These are phyloP conservation scores for Paraconiothyrium brasiliense DNA, from an alignment of 2,329 filamentous ascomycete genomes.

Conservation along the genomic window DNA sequence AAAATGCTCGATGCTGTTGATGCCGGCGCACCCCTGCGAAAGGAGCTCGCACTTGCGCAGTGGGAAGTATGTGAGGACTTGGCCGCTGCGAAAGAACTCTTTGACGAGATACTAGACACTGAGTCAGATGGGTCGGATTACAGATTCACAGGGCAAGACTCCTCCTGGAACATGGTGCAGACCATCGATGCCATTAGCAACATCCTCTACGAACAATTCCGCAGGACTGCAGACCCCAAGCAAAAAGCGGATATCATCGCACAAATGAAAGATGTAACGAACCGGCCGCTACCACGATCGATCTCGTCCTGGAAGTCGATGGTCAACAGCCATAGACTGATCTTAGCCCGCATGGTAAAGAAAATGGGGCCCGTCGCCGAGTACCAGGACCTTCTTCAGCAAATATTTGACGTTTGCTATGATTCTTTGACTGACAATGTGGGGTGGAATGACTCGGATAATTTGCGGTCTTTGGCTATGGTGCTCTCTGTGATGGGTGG, in stretches of 20 bases:
- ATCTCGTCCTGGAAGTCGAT: constrained; percentile 9
- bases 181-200: background rate
- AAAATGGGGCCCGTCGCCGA: constrained; percentile 1
- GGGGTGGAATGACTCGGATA: constrained; percentile 22
- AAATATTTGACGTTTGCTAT: constrained; percentile 2
- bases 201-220: constrained; percentile 10
- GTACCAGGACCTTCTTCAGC: constrained; percentile 3
- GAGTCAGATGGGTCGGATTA: background rate
- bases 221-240: background rate
- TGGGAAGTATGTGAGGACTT: background rate
- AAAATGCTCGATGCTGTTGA: constrained; percentile 9
- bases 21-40: constrained; percentile 4
- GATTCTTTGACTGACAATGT: constrained; percentile 5
- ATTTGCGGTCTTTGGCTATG: constrained; percentile 26
- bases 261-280: background rate
- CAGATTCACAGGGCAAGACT: background rate
- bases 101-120: background rate
- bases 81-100: constrained; percentile 5
- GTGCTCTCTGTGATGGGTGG: constrained; percentile 26
- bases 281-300: background rate
- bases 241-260: constrained; percentile 5
- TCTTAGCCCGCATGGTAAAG: constrained; percentile 9
- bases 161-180: background rate
- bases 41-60: constrained; percentile 4
- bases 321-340: background rate